Evolutionary conservation across 2,329 filamentous ascomycete species (phyloP).

Genomic region (Didymella arachidicola): DNA sequence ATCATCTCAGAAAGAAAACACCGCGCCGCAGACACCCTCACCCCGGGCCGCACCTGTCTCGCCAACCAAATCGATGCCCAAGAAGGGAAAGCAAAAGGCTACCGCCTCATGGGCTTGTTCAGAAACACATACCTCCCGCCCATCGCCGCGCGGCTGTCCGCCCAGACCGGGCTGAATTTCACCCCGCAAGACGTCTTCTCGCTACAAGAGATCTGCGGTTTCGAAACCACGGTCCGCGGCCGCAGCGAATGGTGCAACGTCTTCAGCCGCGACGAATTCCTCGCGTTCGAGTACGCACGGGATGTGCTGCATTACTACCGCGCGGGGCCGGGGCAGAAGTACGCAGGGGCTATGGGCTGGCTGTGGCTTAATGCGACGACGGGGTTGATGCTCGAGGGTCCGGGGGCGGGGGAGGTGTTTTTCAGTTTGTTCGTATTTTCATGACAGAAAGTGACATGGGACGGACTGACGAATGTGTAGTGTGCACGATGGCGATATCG

Average conservation of each 20-base stretch:
- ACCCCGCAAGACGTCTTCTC: constrained; percentile 60
- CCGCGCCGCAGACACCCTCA: constrained; percentile 63
- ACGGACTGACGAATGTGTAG: constrained; percentile 30
- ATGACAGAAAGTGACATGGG: no score
- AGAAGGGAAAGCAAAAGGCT: constrained; percentile 61
- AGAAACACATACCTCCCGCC: constrained; percentile 57
- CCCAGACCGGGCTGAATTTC: constrained; percentile 55
- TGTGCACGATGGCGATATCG: constrained; percentile 67
- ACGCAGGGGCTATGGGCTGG: constrained; percentile 63
- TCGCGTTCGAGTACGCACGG: constrained; percentile 65
- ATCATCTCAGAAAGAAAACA: constrained; percentile 62
- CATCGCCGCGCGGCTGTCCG: constrained; percentile 56
- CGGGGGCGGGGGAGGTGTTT: constrained; percentile 58
- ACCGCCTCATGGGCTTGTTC: constrained; percentile 57
- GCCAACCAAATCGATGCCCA: constrained; percentile 50
- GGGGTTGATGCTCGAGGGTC: constrained; percentile 56
- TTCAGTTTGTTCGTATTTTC: constrained; percentile 61
- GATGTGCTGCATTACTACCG: constrained; percentile 67
- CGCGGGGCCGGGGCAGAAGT: constrained; percentile 64
- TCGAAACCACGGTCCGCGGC: constrained; percentile 63
- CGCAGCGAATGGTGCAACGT: constrained; percentile 64
- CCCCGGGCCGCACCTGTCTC: constrained; percentile 59
- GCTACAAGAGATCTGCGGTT: constrained; percentile 70
- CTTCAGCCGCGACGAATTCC: constrained; percentile 63
- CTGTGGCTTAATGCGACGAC: constrained; percentile 66